Evolutionary conservation across 257 asterid species (phyloP), one percentile per base, ranked within the genome.

Genomic region (Nicotiana otophora): DNA sequence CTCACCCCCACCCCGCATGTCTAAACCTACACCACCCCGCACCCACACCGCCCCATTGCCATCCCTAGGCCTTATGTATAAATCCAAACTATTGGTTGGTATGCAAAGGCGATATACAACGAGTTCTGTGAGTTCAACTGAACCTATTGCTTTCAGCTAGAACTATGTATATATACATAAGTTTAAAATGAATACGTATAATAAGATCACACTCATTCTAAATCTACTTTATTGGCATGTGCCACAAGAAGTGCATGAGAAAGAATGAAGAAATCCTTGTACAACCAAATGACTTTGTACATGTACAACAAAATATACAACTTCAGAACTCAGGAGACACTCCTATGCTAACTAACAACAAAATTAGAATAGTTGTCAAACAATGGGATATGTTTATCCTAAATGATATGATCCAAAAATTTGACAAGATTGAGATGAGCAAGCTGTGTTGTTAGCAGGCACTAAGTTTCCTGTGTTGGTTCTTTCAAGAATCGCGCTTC

Each of bases 341-440:
- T 19, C 48, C 4, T 2, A 39, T 30, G 31, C 62, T 68, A 39
- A 76, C 39, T 84, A 84, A 81, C 80, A 76, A 76, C 83, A 75
- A 82, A 42, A 51, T 31, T 19, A 83, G 8, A 63, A 3, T 78
- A 33, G 3, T 46, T 10, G 16, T 60, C 81, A 67, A 67, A 75
- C 80, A 74, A 74, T 62, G 23, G 48, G 53, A 55, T 19, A 46
- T 10, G 31, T 57, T 2, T 78, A 78, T 39, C 75, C 65, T 15
- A 75, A 42, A 68, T 77, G 74, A 78, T 57, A 66, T 54, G 80
- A 55, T 64, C 48, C 51, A 42, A 68, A 51, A 14, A 48, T 9
- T 53, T 75, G 80, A 75, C 34, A 57, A 69, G 83, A 82, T 67
- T 79, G 82, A 53, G 80, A 51, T 28, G 0, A 1, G 28, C 42